Percentiles rank a stretch among this genome's conserved stretches.
Evolutionary conservation across 2,329 filamentous ascomycete genomes (phyloP).

Genomic region (Hymenoscyphus infarciens): DNA sequence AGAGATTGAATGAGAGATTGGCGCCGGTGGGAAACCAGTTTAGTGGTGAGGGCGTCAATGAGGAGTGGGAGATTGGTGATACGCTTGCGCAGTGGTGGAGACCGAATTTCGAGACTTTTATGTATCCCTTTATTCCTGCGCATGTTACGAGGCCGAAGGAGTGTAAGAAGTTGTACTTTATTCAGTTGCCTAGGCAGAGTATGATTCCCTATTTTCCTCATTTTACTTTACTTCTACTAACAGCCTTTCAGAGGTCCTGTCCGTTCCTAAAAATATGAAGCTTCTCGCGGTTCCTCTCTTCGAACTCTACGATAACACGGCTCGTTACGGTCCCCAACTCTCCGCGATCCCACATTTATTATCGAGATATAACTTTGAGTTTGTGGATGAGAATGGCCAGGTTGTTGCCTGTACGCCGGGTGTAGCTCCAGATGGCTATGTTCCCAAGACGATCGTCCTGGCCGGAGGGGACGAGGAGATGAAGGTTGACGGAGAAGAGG

Average conservation of each 20-base stretch:
- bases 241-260: slow-evolving; percentile 70
- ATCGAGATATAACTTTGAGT: slow-evolving; percentile 95
- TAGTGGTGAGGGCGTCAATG: slow-evolving; percentile 80
- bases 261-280: slow-evolving; percentile 99
- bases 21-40: slow-evolving; percentile 84
- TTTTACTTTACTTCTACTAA: slow-evolving; percentile 12
- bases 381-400: slow-evolving; percentile 88
- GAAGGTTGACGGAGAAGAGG: slow-evolving; percentile 38
- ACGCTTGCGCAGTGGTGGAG: slow-evolving; percentile 98
- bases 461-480: slow-evolving; percentile 59
- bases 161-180: slow-evolving; percentile 98
- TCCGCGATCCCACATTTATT: slow-evolving; percentile 94
- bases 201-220: slow-evolving; percentile 35
- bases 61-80: slow-evolving; percentile 92
- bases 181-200: slow-evolving; percentile 91
- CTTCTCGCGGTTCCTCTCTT: slow-evolving; percentile 94
- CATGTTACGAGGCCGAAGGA: slow-evolving; percentile 97
- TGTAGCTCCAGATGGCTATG: slow-evolving; percentile 52
- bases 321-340: slow-evolving; percentile 89
- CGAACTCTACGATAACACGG: slow-evolving; percentile 97
- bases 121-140: slow-evolving; percentile 97
- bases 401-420: slow-evolving; percentile 83
- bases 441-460: slow-evolving; percentile 63
- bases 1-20: slow-evolving; percentile 84
- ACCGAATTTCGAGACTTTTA: slow-evolving; percentile 98